A percentile compares a stretch with the other conserved stretches of the same genome.
phyloP scores from a whole-genome alignment of 495 filamentous ascomycete genomes.

The Clohesyomyces aquaticus region DNA sequence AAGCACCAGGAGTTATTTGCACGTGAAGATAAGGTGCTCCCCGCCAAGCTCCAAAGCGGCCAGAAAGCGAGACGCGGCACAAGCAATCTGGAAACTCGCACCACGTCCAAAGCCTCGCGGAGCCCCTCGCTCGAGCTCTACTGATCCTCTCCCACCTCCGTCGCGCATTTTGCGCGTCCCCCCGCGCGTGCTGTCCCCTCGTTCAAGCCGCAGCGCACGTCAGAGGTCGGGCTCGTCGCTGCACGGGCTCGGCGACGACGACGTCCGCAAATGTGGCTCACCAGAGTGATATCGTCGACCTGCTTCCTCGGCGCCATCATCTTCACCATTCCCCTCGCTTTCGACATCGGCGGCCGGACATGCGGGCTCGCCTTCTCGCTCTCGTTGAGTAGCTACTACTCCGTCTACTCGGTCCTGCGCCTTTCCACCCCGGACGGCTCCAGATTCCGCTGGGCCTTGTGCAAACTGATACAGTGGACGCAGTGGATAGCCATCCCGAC shows the following conservation, averaged over 20 bases:
- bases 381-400: constrained; percentile 84
- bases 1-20: constrained; percentile 27
- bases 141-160: constrained; percentile 5
- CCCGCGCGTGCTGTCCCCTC: constrained; percentile 13
- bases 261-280: constrained; percentile 40
- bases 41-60: constrained; percentile 30
- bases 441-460: constrained; percentile 68
- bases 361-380: constrained; percentile 92
- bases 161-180: constrained; percentile 36
- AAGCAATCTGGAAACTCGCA: constrained; percentile 1
- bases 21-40: constrained; percentile 39
- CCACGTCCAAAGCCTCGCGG: constrained; percentile 6
- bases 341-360: constrained; percentile 94
- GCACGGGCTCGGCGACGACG: constrained; percentile 37
- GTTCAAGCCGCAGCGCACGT: constrained; percentile 24
- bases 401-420: constrained; percentile 78
- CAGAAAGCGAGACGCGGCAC: constrained; percentile 9
- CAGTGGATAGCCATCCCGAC: constrained; percentile 84
- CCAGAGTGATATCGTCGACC: constrained; percentile 52
- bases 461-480: constrained; percentile 65
- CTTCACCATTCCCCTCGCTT: constrained; percentile 90
- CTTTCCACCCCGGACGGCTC: constrained; percentile 80
- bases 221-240: constrained; percentile 28
- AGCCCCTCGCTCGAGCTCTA: constrained; percentile 1
- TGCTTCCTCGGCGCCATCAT: constrained; percentile 86